These are phyloP conservation scores for Mrakiaceae sp. DNA, from an alignment of 1,284 basidiomycete species.

Conservation along the genomic window DNA sequence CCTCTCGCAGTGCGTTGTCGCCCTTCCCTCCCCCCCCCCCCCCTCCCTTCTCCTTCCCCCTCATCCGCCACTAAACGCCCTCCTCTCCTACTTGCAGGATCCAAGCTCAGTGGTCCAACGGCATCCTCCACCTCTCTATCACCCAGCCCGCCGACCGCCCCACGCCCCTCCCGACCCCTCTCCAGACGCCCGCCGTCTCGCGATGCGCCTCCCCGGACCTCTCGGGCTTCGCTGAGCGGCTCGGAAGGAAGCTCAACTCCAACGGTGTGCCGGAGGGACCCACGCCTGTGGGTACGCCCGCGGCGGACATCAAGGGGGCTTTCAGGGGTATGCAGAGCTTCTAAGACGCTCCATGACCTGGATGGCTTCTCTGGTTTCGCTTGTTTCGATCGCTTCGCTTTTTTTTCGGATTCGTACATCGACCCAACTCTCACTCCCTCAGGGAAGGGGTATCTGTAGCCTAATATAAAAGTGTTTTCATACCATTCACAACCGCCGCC, in stretches of 20 bases:
- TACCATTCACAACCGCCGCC: too few relatives aligned
- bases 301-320: not conserved
- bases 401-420: too few relatives aligned
- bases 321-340: not conserved
- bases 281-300: not conserved
- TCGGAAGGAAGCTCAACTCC: not conserved
- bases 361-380: too few relatives aligned
- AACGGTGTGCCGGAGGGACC: not conserved
- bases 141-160: conserved; percentile 34
- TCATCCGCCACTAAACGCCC: not conserved
- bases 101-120: conserved; percentile 30
- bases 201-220: conserved; percentile 7
- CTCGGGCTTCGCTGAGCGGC: not conserved
- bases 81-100: conserved; percentile 20
- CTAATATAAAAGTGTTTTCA: too few relatives aligned
- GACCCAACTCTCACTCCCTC: too few relatives aligned
- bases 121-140: conserved; percentile 31
- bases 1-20: conserved; percentile 25
- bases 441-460: too few relatives aligned
- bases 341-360: not conserved
- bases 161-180: conserved; percentile 34
- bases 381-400: not conserved
- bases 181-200: conserved; percentile 34
- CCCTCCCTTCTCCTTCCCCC: not conserved
- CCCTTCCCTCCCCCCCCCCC: not conserved